phyloP scores from a whole-genome alignment of 306 rosid species.

The Ammopiptanthus mongolicus region DNA sequence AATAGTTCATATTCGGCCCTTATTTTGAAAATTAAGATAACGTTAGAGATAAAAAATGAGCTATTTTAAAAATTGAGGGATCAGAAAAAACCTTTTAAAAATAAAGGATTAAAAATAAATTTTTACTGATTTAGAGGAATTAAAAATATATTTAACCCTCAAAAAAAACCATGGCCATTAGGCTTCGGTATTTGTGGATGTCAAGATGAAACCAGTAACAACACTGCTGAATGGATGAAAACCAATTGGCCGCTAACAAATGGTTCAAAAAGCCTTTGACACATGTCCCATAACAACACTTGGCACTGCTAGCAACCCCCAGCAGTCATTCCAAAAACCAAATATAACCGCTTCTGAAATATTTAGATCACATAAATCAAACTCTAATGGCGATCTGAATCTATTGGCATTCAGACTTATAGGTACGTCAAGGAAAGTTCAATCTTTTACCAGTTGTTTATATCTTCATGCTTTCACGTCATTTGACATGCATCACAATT shows the following conservation, averaged over 20 bases:
- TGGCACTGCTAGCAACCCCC: slow-evolving; percentile 31
- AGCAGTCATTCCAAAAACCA: slow-evolving; percentile 19
- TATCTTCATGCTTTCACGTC: slow-evolving; percentile 5
- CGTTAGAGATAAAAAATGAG: no score
- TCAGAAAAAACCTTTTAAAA: no score
- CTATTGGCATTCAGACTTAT: slow-evolving; percentile 14
- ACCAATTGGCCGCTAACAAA: not conserved
- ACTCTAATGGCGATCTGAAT: slow-evolving; percentile 9
- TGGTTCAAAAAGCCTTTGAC: slow-evolving; percentile 21
- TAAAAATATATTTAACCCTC: no score
- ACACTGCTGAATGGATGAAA: not conserved
- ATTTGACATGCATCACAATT: slow-evolving; percentile 3
- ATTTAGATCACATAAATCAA: slow-evolving; percentile 8
- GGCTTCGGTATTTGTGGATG: no score
- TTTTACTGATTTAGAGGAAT: no score
- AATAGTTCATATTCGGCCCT: no score
- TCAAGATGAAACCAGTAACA: no score
- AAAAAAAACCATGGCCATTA: no score
- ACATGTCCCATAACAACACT: slow-evolving; percentile 24
- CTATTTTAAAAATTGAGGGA: no score
- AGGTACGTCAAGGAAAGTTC: slow-evolving; percentile 25
- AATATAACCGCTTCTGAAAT: slow-evolving; percentile 6
- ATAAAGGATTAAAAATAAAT: no score
- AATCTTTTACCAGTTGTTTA: not conserved
- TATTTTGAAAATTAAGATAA: no score